Base-by-base conservation (phyloP, 306 rosid genomes). In the Inga leiocalycina region DNA sequence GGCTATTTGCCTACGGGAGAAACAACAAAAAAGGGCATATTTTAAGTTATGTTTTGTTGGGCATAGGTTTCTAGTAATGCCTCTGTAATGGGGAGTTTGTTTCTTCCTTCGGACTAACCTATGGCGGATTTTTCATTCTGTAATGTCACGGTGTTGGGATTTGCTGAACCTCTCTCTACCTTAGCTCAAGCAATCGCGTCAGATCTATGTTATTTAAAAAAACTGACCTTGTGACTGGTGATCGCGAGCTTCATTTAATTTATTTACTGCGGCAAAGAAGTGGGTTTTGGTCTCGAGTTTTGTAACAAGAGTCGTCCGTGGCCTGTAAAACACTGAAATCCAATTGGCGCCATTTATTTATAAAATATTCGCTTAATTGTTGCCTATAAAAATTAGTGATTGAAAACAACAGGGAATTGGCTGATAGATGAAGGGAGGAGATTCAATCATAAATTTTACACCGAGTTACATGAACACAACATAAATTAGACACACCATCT, bases 51-150 rank as follows among this genome's bases (percentile, higher is more conserved):
- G 86, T 67, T 82, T 82, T 84, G 80, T 71, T 82, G 81, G 82
- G 86, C 73, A 76, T 79, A 83, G 84, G 75, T 71, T 85, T 79
- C 73, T 12, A 41, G 81, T 68, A 43, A 44, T 65, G 56, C 79
- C 77, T 82, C 56, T 65, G 83, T 65, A 41, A 64, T 30, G 16
- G 61, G 24, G 61, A 62, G 46, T 70, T 83, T 87, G 88, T 92
- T 86, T 92, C 76, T 87, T 87, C 84, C 82, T 68, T 15, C 84
- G 89, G 88, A 89, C 86, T 81, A 10, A 76, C 72, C 81, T 79
- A 49, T 83, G 88, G 83, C 86, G 77, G 72, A 71, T 83, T 79
- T 82, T 68, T 62, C 77, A 81, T 54, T 54, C 76, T 79, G 77
- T 32, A 32, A 43, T 62, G 83, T 34, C 76, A n/a, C 7, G 27